Base-by-base conservation (phyloP, 768 basidiomycete genomes). In the Vararia minispora region DNA sequence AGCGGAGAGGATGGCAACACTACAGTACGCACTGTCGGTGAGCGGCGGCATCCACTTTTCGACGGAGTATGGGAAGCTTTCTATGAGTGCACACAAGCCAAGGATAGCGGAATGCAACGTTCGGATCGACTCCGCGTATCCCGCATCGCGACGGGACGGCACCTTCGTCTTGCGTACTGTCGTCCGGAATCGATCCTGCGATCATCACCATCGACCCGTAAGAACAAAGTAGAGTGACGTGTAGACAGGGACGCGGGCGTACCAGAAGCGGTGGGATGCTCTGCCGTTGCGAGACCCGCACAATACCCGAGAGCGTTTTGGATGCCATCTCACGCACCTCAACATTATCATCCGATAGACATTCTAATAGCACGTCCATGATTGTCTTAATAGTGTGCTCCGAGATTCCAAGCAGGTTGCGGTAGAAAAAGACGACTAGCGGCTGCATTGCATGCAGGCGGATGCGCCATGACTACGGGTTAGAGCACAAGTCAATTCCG, bases 321-420 rank as follows among this genome's bases (percentile, higher is more conserved):
- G 86, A 85, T 17, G 87, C 85, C 74, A 85, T 90, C 57, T 89
- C 85, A 46, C 90, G 73, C 28, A 95, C 90, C 60, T 95, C 90
- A 30, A 90, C 79, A 51, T 91, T 92, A 55, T 88, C 86, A 55
- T 95, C 90, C 8, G 74, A 68, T 37, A 95, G 62, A 57, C 90
- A 92, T 39, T 81, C 79, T 12, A 89, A 66, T 37, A 92, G 64
- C 22, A 86, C 76, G 42, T 88, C 86, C 76, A 90, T 79, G 44
- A 89, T 74, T 49, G 69, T 74, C 21, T 71, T 66, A 32, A 86
- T 71, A 26, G 74, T 75, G 14, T 67, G 60, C 33, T 78, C 69
- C 26, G 85, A 74, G 33, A 92, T 74, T 39, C 78, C 72, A 42
- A 89, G 60, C 40, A 92, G 69, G 54, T 92, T 90, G 33, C 89